Conservation (phyloP, 192 early-diverging fungal species). For the Backusella australiensis region DNA sequence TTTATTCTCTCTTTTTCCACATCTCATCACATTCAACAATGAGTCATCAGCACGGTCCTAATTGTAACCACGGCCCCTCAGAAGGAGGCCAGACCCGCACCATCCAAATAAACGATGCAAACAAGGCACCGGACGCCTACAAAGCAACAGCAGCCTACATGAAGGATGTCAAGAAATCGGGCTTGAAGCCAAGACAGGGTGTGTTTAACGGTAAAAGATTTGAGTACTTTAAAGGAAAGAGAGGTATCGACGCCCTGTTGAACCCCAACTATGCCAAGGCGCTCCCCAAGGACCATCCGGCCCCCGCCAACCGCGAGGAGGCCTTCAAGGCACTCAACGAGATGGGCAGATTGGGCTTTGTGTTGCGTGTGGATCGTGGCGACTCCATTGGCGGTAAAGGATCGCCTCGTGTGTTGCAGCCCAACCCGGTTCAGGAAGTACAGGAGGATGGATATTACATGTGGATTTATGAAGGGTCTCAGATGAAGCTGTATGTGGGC, state of each 20-base stretch:
- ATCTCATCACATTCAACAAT: slow-evolving; percentile 11
- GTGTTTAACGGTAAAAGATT: slow-evolving; percentile 87
- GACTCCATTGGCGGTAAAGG: slow-evolving; percentile 29
- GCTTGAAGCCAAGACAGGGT: slow-evolving; percentile 80
- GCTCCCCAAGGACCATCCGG: slow-evolving; percentile 18
- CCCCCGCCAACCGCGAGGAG: slow-evolving; percentile 20
- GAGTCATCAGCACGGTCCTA: slow-evolving; percentile 30
- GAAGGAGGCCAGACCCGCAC: not conserved
- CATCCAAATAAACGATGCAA: slow-evolving; percentile 24
- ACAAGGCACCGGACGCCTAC: slow-evolving; percentile 27
- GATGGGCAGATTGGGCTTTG: slow-evolving; percentile 29
- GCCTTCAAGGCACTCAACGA: slow-evolving; percentile 26
- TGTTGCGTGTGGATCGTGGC: slow-evolving; percentile 34
- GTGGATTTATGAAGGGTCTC: slow-evolving; percentile 92
- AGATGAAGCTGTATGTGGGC: slow-evolving; percentile 72
- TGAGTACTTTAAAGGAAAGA: slow-evolving; percentile 80
- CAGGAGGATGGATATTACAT: slow-evolving; percentile 84
- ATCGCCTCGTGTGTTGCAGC: slow-evolving; percentile 18
- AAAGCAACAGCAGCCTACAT: slow-evolving; percentile 67
- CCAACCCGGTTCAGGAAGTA: slow-evolving; percentile 23
- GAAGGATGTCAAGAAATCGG: slow-evolving; percentile 60
- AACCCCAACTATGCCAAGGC: slow-evolving; percentile 24
- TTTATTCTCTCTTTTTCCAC: not conserved
- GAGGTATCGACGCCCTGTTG: slow-evolving; percentile 31
- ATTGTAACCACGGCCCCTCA: slow-evolving; percentile 18